Evolutionary conservation across 805 yeast genomes (phyloP), one percentile per base, ranked within the genome.

Genomic region (Lachancea sp.): DNA sequence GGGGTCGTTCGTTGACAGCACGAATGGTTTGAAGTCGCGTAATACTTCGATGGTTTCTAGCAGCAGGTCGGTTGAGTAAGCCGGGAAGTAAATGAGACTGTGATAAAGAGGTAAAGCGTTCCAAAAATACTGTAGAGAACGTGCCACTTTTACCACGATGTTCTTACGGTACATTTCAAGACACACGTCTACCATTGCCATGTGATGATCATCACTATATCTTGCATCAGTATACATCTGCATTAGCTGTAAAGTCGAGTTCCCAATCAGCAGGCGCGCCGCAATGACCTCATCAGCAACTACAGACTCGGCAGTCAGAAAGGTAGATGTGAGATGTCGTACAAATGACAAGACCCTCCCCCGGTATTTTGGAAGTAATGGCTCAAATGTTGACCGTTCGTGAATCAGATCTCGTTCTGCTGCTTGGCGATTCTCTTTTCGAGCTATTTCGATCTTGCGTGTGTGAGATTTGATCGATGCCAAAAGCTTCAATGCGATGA

Each of bases 1-100:
- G 7, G 31, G 20, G 25, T 44, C 37, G 18, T 13, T 30, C 19
- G 33, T 15, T 3, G 39, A 18, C 26, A 35, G 29, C 22, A 49
- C 43, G 6, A 10, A 18, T 9, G 38, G 19, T 15, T 46, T 44
- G 31, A 49, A 46, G 1, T 46, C 45, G 1, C 25, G 13, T 12
- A 49, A 18, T 26, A 46, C 41, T 9, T 40, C 37, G 18, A 31
- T 13, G 4, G 40, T 7, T 27, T 49, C 51, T 3, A 22, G n/a
- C 3, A 49, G 33, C 35, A 40, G 37, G 18, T n/a, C 42, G n/a
- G 44, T 15, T 8, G 51, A 41, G 13, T 46, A 42, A 6, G 41
- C 30, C 8, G 41, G 45, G 19, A 38, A 25, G 22, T 42, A 43
- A 2, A 49, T 12, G 15, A 15, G 41, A 4, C 30, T 15, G 17